Percentiles rank a stretch among this genome's conserved stretches.
Conservation (phyloP, 2,329 filamentous ascomycete species). For the Emericellopsis cladophorae region DNA sequence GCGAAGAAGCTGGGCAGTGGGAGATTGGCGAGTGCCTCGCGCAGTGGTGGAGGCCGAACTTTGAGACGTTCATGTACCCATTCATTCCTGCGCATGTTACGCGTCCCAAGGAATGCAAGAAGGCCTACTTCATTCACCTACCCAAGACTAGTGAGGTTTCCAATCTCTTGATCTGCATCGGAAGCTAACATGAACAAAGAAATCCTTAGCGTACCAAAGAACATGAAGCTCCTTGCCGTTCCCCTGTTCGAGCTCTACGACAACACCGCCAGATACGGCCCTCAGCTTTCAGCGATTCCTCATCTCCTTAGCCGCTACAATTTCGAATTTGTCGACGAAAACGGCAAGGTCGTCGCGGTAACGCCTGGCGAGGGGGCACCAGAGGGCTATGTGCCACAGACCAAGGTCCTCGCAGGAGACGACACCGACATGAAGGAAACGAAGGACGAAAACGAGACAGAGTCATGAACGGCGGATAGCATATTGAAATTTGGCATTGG, state of each 20-base stretch:
- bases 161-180: conserved; percentile 1
- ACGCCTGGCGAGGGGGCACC: conserved; percentile 60
- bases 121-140: conserved; percentile 92
- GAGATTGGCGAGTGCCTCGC: conserved; percentile 87
- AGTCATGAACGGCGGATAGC: conserved; percentile 5
- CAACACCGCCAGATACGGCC: conserved; percentile 88
- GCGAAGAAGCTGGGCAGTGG: conserved; percentile 79
- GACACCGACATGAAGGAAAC: conserved; percentile 50
- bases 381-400: conserved; percentile 47
- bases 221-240: conserved; percentile 97
- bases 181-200: conserved; percentile 37
- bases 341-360: conserved; percentile 72
- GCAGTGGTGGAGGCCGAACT: conserved; percentile 98
- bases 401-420: conserved; percentile 51
- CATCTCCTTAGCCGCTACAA: conserved; percentile 92
- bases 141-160: conserved; percentile 67
- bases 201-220: conserved; percentile 92
- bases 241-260: conserved; percentile 97
- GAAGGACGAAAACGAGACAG: conserved; percentile 16
- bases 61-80: conserved; percentile 99
- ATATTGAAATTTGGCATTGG: conserved; percentile 4
- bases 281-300: conserved; percentile 90
- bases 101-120: conserved; percentile 96
- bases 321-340: conserved; percentile 94
- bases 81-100: conserved; percentile 95